phyloP scores from a whole-genome alignment of 108 stramenopile species.

The Pelagomonas calceolata region DNA sequence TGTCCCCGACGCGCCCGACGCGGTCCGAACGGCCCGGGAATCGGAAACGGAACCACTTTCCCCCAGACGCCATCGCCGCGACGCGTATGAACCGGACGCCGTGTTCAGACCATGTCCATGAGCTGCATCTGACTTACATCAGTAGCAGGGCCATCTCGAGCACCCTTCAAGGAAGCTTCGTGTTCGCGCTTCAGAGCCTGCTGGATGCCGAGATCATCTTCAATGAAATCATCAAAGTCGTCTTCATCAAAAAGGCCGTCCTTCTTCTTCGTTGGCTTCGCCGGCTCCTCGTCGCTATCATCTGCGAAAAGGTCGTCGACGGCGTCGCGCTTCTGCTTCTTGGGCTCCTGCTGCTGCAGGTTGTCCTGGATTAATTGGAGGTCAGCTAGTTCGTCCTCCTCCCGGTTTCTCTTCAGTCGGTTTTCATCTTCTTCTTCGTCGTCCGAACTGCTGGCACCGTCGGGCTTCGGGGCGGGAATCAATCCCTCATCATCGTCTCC shows the following conservation, averaged over 20 bases:
- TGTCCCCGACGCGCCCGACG: too few species aligned
- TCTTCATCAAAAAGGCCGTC: not conserved
- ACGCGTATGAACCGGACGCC: slow-evolving; percentile 17
- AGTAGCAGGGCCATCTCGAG: not conserved
- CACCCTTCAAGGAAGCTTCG: too few species aligned
- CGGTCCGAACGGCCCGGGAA: too few species aligned
- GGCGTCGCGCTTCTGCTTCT: too few species aligned
- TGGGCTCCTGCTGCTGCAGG: not conserved
- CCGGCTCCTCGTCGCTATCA: not conserved
- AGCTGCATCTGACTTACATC: slow-evolving; percentile 12
- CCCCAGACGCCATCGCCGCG: too few species aligned
- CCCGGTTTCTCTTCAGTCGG: not conserved
- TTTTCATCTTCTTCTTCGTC: not conserved
- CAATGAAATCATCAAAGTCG: not conserved
- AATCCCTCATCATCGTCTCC: slow-evolving; percentile 21
- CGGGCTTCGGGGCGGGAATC: too few species aligned
- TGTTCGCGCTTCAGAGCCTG: not conserved
- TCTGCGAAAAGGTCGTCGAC: too few species aligned
- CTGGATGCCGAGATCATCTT: not conserved
- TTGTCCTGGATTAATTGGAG: not conserved
- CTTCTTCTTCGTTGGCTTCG: not conserved
- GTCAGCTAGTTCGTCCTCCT: not conserved
- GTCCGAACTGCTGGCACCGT: slow-evolving; percentile 9
- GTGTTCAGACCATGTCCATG: slow-evolving; percentile 13
- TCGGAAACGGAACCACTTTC: too few species aligned